Conservation (phyloP, 2,329 filamentous ascomycete genomes). For the Cercospora zeae-maydis region DNA sequence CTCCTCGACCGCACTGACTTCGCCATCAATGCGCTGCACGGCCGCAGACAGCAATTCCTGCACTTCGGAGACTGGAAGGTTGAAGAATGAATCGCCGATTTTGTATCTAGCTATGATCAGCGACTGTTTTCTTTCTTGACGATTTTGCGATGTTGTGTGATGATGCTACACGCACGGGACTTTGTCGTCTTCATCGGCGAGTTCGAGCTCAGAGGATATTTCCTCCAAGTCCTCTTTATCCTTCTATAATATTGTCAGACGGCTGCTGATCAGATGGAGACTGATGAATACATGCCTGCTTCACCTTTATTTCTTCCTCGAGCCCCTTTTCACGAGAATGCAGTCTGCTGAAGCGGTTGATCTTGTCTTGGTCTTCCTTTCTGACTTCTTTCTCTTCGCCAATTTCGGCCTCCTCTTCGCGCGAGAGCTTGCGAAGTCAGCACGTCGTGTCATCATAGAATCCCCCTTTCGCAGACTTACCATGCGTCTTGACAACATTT, state of each 20-base stretch:
- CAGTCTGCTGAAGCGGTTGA: conserved; percentile 93
- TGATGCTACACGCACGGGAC: conserved; percentile 66
- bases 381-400: conserved; percentile 88
- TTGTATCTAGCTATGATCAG: conserved; percentile 66
- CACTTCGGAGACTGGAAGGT: conserved; percentile 76
- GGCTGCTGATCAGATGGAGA: neutral
- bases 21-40: conserved; percentile 69
- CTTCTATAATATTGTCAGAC: conserved; percentile 59
- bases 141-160: neutral
- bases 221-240: conserved; percentile 98
- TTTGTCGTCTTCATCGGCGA: conserved; percentile 90
- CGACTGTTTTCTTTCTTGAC: neutral
- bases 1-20: conserved; percentile 72
- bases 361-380: conserved; percentile 96
- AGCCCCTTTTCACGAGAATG: conserved; percentile 79
- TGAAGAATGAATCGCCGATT: conserved; percentile 93
- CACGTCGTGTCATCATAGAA: neutral
- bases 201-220: conserved; percentile 82
- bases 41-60: conserved; percentile 76
- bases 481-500: conserved; percentile 20
- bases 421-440: conserved; percentile 65
- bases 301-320: conserved; percentile 74
- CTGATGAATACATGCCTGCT: conserved; percentile 58
- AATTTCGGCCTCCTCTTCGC: conserved; percentile 78
- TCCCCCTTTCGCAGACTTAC: conserved; percentile 1